Evolutionary conservation across 1,284 basidiomycete species (phyloP), one percentile per base, ranked within the genome.

Genomic region (Papiliotrema laurentii): DNA sequence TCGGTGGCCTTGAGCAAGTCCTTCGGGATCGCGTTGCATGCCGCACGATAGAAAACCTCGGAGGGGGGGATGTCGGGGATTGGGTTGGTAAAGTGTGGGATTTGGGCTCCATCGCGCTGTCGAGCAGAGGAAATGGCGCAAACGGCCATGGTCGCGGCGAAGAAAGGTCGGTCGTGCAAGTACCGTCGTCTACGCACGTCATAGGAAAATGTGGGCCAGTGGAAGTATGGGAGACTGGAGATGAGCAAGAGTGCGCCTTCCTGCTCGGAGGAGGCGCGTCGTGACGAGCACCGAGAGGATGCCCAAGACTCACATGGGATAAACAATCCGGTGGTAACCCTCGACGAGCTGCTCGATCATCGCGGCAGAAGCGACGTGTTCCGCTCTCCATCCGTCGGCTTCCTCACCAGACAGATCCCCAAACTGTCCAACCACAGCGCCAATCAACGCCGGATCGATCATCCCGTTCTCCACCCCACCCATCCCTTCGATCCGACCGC

Each of bases 61-160:
- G 63, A 60, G 4, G 43, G 44, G 4, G 59, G 60, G 21, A 43
- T 13, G 35, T 28, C 34, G 4, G 25, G 45, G 26, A 42, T 37
- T 24, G 18, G 25, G n/a, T n/a, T 18, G 21, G 37, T 3, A 39
- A 41, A 38, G 38, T 14, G 27, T 48, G 48, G 43, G 36, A 51
- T 27, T 9, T 40, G 45, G 3, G 68, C 69, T 3, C 69, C 68
- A 35, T 71, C 71, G 4, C 68, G 60, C 19, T 69, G 33, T 6
- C 71, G 54, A 14, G 71, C 71, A 5, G 64, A 55, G 2, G 67
- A 53, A 10, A 69, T 54, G 2, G 71, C 68, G 47, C 69, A 72
- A 11, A 71, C 56, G 3, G 68, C 61, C 63, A 69, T 67, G 22
- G 60, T 54, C 4, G 57, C 43, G 22, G 60, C 59, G 43, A 55